phyloP scores from a whole-genome alignment of 495 filamentous ascomycete species.

The Letharia lupina region DNA sequence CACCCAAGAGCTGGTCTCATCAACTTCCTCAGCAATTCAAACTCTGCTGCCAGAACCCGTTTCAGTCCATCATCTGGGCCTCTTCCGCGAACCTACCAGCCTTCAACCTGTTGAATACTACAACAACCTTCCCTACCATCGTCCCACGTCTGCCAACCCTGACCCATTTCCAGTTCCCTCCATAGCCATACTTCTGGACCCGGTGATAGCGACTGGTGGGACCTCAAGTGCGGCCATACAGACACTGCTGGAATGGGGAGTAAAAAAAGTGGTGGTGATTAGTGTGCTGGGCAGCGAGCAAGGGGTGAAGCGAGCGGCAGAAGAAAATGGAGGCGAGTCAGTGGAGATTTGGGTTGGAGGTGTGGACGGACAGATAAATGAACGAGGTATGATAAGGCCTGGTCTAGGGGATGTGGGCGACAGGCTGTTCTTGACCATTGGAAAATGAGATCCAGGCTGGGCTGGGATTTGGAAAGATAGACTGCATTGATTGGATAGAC shows the following conservation, averaged over 20 bases:
- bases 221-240: slow-evolving; percentile 86
- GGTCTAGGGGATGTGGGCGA: slow-evolving; percentile 90
- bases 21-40: slow-evolving; percentile 53
- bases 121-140: slow-evolving; percentile 85
- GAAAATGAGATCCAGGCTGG: slow-evolving; percentile 48
- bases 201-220: slow-evolving; percentile 87
- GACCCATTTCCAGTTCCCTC: slow-evolving; percentile 40
- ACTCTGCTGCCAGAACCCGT: slow-evolving; percentile 71
- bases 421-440: slow-evolving; percentile 83
- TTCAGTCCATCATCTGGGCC: slow-evolving; percentile 85
- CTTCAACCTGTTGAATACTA: slow-evolving; percentile 95
- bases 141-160: slow-evolving; percentile 30
- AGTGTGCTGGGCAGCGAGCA: slow-evolving; percentile 60
- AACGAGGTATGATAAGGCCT: slow-evolving; percentile 81
- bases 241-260: slow-evolving; percentile 83
- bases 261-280: slow-evolving; percentile 69
- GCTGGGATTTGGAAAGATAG: background rate
- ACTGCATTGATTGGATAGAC: background rate
- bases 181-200: slow-evolving; percentile 79
- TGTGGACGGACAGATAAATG: slow-evolving; percentile 62
- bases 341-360: slow-evolving; percentile 79
- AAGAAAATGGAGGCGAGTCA: slow-evolving; percentile 59
- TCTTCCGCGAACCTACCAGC: slow-evolving; percentile 79
- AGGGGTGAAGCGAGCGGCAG: slow-evolving; percentile 60
- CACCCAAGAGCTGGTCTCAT: background rate